Evolutionary conservation across 2,329 filamentous ascomycete species (phyloP).

Genomic region (Cladophialophora chaetospira): DNA sequence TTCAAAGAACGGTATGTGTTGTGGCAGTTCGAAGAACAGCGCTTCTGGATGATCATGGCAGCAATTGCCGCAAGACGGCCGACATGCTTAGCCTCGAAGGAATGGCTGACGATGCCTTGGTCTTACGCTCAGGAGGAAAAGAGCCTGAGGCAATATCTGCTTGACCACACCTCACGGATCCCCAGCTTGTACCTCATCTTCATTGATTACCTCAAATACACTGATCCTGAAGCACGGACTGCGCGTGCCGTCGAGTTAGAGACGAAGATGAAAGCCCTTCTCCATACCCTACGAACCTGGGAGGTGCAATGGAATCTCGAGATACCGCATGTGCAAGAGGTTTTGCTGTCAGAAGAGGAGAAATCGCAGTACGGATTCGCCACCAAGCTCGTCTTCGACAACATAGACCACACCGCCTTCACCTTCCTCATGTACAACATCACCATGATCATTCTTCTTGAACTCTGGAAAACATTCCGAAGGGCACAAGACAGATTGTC

Average conservation of each 20-base stretch:
- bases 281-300: conserved; percentile 1
- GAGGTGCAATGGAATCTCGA: not conserved
- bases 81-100: not conserved
- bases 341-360: not conserved
- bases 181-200: conserved; percentile 4
- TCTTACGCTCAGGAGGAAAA: not conserved
- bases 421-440: conserved; percentile 1
- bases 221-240: not conserved
- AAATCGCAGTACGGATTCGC: not conserved
- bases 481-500: not conserved
- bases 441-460: conserved; percentile 6
- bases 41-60: not conserved
- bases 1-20: conserved; percentile 1
- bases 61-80: not conserved
- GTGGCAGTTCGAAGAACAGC: not conserved
- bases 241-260: not conserved
- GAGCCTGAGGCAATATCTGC: not conserved
- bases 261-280: conserved; percentile 2
- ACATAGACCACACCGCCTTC: not conserved
- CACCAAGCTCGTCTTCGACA: conserved; percentile 1
- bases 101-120: conserved; percentile 4
- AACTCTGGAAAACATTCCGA: conserved; percentile 6
- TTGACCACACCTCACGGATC: conserved; percentile 5
- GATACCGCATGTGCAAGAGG: not conserved
- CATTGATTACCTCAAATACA: not conserved